A percentile compares a stretch with the other conserved stretches of the same genome.
Conservation (phyloP, 2,329 filamentous ascomycete species). For the Scedosporium dehoogii region DNA sequence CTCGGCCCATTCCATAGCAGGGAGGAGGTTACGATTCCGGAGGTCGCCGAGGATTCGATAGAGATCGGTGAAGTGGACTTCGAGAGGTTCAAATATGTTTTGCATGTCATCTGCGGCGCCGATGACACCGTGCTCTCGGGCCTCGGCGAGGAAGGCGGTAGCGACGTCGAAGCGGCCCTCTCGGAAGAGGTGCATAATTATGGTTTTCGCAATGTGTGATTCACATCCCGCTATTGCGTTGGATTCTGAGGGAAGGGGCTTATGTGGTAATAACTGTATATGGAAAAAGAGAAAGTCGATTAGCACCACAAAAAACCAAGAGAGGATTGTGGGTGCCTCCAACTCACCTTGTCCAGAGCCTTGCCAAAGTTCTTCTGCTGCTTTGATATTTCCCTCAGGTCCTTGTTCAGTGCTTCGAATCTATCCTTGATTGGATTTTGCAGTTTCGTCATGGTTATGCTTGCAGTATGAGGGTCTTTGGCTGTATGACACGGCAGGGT, state of each 20-base stretch:
- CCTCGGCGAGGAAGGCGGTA: conserved; percentile 72
- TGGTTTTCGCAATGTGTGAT: conserved; percentile 74
- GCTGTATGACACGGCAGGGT: conserved; percentile 15
- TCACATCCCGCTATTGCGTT: conserved; percentile 59
- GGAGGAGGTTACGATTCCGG: conserved; percentile 61
- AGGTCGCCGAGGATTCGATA: conserved; percentile 78
- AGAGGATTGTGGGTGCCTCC: neutral
- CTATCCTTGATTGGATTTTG: conserved; percentile 76
- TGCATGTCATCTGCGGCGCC: neutral
- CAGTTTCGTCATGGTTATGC: conserved; percentile 68
- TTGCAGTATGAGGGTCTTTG: conserved; percentile 58
- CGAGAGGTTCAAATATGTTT: conserved; percentile 8
- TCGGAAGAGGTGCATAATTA: conserved; percentile 90
- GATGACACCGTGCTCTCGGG: conserved; percentile 11
- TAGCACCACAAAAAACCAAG: neutral
- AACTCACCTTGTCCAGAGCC: conserved; percentile 64
- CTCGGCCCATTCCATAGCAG: conserved; percentile 82
- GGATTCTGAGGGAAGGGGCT: conserved; percentile 59
- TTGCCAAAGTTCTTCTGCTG: conserved; percentile 78
- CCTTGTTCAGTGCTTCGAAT: conserved; percentile 70
- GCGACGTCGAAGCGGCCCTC: conserved; percentile 91
- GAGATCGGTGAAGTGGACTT: conserved; percentile 65
- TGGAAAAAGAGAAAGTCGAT: neutral
- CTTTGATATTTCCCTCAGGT: conserved; percentile 74
- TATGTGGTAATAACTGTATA: conserved; percentile 28